These are phyloP conservation scores for Pseudocercospora eumusae DNA, from an alignment of 2,329 filamentous ascomycete species.

Conservation along the genomic window DNA sequence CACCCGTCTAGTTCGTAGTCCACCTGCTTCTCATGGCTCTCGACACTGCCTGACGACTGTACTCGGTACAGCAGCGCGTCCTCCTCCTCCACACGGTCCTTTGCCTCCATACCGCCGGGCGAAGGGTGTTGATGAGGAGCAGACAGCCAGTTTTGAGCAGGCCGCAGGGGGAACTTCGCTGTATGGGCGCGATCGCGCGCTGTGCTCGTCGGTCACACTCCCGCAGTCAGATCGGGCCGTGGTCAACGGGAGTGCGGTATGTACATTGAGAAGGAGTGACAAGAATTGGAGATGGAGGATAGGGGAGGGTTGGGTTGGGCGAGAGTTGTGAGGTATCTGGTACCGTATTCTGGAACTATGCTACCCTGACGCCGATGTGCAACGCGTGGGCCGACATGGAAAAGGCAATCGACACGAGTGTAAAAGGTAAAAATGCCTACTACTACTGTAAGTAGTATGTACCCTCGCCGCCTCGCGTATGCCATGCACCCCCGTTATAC, in stretches of 20 bases:
- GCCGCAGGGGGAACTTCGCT: background rate
- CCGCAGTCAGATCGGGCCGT: background rate
- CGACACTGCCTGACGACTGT: conserved; percentile 16
- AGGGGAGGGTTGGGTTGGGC: background rate
- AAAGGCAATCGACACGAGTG: background rate
- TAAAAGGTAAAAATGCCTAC: background rate
- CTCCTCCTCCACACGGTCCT: conserved; percentile 21
- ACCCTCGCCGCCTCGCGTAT: too few species aligned
- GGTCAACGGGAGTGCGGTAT: background rate
- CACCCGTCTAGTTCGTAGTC: conserved; percentile 24
- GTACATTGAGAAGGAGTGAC: conserved; percentile 4
- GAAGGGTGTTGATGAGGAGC: background rate
- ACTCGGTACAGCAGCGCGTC: conserved; percentile 21
- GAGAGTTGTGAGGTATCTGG: background rate
- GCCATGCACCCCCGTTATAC: too few species aligned
- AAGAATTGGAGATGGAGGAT: background rate
- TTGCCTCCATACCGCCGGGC: conserved; percentile 19
- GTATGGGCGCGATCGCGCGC: background rate
- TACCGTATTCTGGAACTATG: background rate
- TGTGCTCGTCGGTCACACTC: background rate
- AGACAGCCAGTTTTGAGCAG: background rate
- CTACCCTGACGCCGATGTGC: background rate
- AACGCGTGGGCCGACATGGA: background rate
- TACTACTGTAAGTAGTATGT: too few species aligned
- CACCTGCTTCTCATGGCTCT: conserved; percentile 17